A percentile compares a stretch with the other conserved stretches of the same genome.
Conservation (phyloP, 768 basidiomycete species). For the Phaffia australis region DNA sequence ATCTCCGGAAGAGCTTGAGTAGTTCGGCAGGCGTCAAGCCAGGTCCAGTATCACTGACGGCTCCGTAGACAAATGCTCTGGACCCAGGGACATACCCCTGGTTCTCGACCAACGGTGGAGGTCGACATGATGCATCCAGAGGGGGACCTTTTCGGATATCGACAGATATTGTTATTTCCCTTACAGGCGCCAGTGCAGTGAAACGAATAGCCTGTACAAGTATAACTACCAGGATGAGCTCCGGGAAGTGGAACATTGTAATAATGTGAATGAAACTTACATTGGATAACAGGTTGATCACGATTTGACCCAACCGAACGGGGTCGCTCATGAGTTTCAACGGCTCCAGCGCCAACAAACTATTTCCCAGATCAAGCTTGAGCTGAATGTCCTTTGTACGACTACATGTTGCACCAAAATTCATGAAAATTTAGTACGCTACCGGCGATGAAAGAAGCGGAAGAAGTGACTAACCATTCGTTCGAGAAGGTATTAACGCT, state of each 20-base stretch:
- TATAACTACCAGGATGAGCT: constrained; percentile 26
- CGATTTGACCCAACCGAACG: constrained; percentile 39
- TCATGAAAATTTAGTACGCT: neutral
- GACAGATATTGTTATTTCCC: constrained; percentile 35
- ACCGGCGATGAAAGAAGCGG: neutral
- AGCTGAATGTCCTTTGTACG: constrained; percentile 37
- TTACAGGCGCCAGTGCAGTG: constrained; percentile 32
- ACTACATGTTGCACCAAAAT: neutral
- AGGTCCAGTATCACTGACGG: constrained; percentile 39
- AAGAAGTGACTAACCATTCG: constrained; percentile 31
- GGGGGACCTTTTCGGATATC: constrained; percentile 37
- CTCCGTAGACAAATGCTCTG: constrained; percentile 35
- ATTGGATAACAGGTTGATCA: constrained; percentile 23
- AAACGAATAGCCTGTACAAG: constrained; percentile 35
- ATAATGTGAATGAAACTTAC: neutral
- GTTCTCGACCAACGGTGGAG: constrained; percentile 26
- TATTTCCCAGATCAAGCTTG: constrained; percentile 35
- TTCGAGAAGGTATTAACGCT: constrained; percentile 38
- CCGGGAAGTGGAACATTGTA: constrained; percentile 35
- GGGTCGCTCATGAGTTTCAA: constrained; percentile 37
- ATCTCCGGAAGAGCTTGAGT: constrained; percentile 39
- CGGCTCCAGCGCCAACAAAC: constrained; percentile 26
- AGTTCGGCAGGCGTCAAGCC: constrained; percentile 39
- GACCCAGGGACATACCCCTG: neutral
- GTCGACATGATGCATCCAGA: constrained; percentile 31